A percentile compares a stretch with the other conserved stretches of the same genome.
phyloP scores from a whole-genome alignment of 352 stramenopile genomes.

The Phytophthora brassicae region DNA sequence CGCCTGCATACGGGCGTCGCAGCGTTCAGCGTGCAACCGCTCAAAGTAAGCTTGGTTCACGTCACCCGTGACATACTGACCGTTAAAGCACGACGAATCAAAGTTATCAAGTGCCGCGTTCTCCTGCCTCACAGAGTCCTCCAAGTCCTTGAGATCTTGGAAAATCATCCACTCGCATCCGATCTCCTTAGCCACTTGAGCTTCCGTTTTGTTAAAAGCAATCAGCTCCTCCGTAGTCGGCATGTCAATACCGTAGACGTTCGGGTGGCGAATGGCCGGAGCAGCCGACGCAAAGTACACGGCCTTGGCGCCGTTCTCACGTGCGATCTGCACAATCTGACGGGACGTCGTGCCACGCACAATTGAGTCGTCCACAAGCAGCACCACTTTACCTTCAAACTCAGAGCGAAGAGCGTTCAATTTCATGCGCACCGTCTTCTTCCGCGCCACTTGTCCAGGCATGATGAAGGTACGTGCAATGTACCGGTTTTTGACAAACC shows the following conservation, averaged over 20 bases:
- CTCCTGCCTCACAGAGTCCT: constrained; percentile 83
- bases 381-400: constrained; percentile 94
- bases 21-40: constrained; percentile 74
- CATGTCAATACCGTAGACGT: constrained; percentile 99
- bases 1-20: constrained; percentile 79
- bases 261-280: constrained; percentile 98
- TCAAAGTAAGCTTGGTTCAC: constrained; percentile 86
- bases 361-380: constrained; percentile 99
- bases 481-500: constrained; percentile 99
- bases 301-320: constrained; percentile 96
- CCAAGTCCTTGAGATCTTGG: constrained; percentile 91
- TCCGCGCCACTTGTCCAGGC: constrained; percentile 94
- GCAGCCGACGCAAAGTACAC: constrained; percentile 97
- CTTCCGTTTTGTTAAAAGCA: constrained; percentile 93
- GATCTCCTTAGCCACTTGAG: constrained; percentile 94
- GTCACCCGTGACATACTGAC: constrained; percentile 96
- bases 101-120: constrained; percentile 80
- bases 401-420: constrained; percentile 95
- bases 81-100: constrained; percentile 97
- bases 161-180: constrained; percentile 96
- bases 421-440: constrained; percentile 99
- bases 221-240: constrained; percentile 97
- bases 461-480: constrained; percentile 99
- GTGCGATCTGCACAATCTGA: constrained; percentile 98
- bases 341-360: constrained; percentile 98